Conservation (phyloP, 2,329 filamentous ascomycete genomes). For the Ophiostoma tasmaniense region DNA sequence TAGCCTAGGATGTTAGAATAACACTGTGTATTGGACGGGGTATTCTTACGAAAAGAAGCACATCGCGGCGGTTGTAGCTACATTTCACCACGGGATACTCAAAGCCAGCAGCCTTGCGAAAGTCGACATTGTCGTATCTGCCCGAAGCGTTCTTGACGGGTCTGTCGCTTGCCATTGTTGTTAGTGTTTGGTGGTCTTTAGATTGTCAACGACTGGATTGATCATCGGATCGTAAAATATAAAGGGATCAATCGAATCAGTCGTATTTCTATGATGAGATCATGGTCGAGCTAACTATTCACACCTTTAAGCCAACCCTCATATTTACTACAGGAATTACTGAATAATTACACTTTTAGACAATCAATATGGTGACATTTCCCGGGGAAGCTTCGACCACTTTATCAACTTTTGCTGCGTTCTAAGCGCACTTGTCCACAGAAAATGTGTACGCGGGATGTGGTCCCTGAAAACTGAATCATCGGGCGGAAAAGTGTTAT, state of each 20-base stretch:
- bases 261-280: background rate
- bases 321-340: too few relatives aligned
- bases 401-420: background rate
- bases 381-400: background rate
- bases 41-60: constrained; percentile 32
- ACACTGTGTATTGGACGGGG: too few relatives aligned
- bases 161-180: constrained; percentile 21
- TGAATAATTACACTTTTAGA: too few relatives aligned
- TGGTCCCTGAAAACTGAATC: background rate
- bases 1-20: constrained; percentile 24
- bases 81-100: constrained; percentile 32
- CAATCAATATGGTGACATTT: background rate
- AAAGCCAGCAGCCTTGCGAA: constrained; percentile 32
- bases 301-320: too few relatives aligned
- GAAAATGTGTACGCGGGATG: background rate
- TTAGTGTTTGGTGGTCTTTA: too few relatives aligned
- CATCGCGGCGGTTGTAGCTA: constrained; percentile 36
- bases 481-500: background rate
- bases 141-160: constrained; percentile 32
- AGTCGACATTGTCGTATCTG: constrained; percentile 35
- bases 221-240: too few relatives aligned
- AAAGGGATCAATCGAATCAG: background rate
- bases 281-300: background rate
- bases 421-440: background rate
- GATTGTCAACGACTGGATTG: background rate